Evolutionary conservation across 306 rosid genomes (phyloP).

Genomic region (Prunus kanzakura): DNA sequence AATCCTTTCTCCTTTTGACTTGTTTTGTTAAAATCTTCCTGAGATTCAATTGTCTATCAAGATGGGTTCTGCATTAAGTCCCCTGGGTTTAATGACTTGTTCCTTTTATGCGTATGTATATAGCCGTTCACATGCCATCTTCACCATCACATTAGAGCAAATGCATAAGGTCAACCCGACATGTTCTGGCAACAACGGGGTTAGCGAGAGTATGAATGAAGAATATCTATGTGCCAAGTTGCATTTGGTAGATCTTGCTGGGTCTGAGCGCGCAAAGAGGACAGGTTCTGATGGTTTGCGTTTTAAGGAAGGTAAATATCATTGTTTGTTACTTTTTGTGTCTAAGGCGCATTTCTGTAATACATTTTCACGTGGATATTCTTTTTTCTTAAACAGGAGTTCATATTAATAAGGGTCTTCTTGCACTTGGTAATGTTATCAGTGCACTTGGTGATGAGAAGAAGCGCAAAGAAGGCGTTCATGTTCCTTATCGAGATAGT

Average conservation of each 20-base stretch:
- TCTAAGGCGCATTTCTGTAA: conserved; percentile 11
- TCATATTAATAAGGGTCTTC: conserved; percentile 97
- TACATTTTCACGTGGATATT: conserved; percentile 22
- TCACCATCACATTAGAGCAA: conserved; percentile 98
- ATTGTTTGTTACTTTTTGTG: conserved; percentile 3
- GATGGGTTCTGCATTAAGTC: not conserved
- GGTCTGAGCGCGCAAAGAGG: conserved; percentile 99
- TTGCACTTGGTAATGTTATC: conserved; percentile 98
- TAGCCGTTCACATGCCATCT: conserved; percentile 99
- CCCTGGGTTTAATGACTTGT: conserved; percentile 23
- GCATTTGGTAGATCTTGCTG: conserved; percentile 99
- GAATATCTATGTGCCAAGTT: conserved; percentile 94
- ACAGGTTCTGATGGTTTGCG: conserved; percentile 99
- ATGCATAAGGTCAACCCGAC: conserved; percentile 61
- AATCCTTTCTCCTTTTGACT: not conserved
- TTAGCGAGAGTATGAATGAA: conserved; percentile 57
- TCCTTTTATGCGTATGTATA: conserved; percentile 27
- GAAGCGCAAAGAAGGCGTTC: conserved; percentile 93
- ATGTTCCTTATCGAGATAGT: conserved; percentile 98
- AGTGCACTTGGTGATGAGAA: conserved; percentile 99
- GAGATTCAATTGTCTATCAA: not conserved
- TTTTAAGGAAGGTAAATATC: conserved; percentile 82
- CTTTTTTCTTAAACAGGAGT: conserved; percentile 62
- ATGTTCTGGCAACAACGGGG: conserved; percentile 41
- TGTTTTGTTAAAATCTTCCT: not conserved